A percentile compares a stretch with the other conserved stretches of the same genome.
These are phyloP conservation scores for Lachancea cidri DNA, from an alignment of 805 yeast species.

Conservation along the genomic window DNA sequence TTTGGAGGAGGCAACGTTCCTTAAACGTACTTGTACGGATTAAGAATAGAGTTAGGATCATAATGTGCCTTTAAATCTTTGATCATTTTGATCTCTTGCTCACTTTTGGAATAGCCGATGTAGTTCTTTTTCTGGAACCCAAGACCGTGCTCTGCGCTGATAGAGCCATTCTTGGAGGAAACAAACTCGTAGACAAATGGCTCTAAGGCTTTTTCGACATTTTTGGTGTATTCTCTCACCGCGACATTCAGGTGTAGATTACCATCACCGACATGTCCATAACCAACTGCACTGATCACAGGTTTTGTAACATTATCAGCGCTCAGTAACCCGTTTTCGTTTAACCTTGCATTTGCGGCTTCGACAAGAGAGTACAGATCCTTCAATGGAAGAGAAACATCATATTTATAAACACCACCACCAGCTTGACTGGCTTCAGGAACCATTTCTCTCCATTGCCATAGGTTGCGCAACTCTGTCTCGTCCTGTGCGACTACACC, in stretches of 20 bases:
- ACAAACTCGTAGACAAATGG: slow-evolving; percentile 96
- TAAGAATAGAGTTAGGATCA: slow-evolving; percentile 89
- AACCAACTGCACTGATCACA: slow-evolving; percentile 86
- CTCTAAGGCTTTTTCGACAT: slow-evolving; percentile 76
- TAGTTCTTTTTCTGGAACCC: slow-evolving; percentile 96
- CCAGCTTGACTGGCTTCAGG: slow-evolving; percentile 81
- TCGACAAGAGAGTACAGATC: slow-evolving; percentile 79
- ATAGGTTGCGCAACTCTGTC: slow-evolving; percentile 71
- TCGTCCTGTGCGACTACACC: slow-evolving; percentile 97
- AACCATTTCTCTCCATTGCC: slow-evolving; percentile 95
- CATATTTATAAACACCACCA: slow-evolving; percentile 97
- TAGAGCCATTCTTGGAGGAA: slow-evolving; percentile 64
- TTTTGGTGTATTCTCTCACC: slow-evolving; percentile 74
- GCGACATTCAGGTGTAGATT: slow-evolving; percentile 91
- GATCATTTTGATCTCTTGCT: slow-evolving; percentile 66
- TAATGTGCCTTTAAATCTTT: slow-evolving; percentile 70
- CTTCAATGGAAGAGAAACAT: slow-evolving; percentile 83
- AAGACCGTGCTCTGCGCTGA: slow-evolving; percentile 95
- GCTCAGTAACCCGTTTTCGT: slow-evolving; percentile 53
- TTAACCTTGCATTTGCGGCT: slow-evolving; percentile 61
- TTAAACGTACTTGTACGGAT: slow-evolving; percentile 87
- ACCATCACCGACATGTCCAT: slow-evolving; percentile 98
- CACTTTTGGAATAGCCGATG: slow-evolving; percentile 77
- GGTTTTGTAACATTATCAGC: slow-evolving; percentile 56
- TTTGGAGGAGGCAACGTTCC: not conserved